Evolutionary conservation across 2,329 filamentous ascomycete species (phyloP).

Genomic region (Ophiostoma angusticollis): DNA sequence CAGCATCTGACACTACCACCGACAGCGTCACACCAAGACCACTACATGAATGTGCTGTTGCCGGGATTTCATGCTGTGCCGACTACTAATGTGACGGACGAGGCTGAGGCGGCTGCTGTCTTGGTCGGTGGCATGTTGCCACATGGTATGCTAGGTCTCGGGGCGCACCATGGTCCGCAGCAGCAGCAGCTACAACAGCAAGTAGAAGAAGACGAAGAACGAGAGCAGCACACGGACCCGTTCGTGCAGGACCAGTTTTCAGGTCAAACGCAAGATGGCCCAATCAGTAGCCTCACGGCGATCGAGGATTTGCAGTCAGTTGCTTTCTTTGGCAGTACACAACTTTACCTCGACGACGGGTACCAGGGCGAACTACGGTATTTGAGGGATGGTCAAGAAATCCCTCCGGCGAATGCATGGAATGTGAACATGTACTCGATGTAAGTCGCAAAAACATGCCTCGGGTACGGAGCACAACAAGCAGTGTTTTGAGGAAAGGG

Average conservation of each 20-base stretch:
- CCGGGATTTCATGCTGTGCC: not conserved
- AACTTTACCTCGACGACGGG: slow-evolving; percentile 25
- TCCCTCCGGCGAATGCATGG: slow-evolving; percentile 14
- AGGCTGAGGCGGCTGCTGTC: slow-evolving; percentile 1
- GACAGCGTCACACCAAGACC: not conserved
- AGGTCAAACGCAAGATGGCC: not conserved
- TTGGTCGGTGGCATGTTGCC: slow-evolving; percentile 1
- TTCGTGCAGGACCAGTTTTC: not conserved
- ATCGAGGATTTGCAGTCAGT: slow-evolving; percentile 1
- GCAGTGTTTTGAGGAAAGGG: no score
- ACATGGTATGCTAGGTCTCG: not conserved
- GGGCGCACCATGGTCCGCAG: not conserved
- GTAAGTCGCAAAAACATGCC: no score
- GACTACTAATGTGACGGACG: not conserved
- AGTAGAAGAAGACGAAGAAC: no score
- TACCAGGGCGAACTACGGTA: slow-evolving; percentile 33
- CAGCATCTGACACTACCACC: not conserved
- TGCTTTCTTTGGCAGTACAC: slow-evolving; percentile 1
- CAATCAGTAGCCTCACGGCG: not conserved
- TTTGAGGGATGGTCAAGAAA: slow-evolving; percentile 27
- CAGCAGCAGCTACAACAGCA: not conserved
- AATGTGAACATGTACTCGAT: no score
- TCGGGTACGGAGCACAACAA: no score
- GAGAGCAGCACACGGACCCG: not conserved
- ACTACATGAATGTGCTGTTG: not conserved